These are phyloP conservation scores for Ganoderma boninense DNA, from an alignment of 1,284 basidiomycete genomes.

Conservation along the genomic window DNA sequence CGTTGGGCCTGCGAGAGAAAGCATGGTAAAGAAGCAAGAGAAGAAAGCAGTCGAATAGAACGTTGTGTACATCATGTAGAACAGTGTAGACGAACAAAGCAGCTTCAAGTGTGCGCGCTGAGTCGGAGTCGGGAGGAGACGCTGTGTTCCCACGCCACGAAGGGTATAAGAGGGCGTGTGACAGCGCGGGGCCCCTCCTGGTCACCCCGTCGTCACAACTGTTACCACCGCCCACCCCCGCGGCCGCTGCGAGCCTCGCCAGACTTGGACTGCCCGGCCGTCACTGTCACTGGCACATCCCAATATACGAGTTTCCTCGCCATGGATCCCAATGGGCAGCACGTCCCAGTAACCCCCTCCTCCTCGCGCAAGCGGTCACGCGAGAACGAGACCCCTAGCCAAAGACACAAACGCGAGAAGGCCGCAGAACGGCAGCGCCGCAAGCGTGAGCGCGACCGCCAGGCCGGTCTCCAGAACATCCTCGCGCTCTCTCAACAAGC, in stretches of 20 bases:
- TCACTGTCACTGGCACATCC: conserved; percentile 30
- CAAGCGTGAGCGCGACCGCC: conserved; percentile 80
- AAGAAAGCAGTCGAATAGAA: conserved; percentile 29
- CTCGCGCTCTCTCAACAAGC: conserved; percentile 38
- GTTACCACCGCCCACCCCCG: conserved; percentile 33
- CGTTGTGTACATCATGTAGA: conserved; percentile 24
- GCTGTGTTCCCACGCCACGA: conserved; percentile 38
- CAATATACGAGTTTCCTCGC: conserved; percentile 34
- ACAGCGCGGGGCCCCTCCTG: conserved; percentile 39
- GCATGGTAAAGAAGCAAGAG: conserved; percentile 69
- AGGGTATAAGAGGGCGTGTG: conserved; percentile 43
- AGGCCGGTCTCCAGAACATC: conserved; percentile 47
- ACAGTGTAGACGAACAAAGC: conserved; percentile 6
- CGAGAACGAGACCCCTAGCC: conserved; percentile 74
- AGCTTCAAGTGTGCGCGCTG: neutral
- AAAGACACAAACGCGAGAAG: conserved; percentile 79
- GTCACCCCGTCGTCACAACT: conserved; percentile 56
- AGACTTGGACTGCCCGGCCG: conserved; percentile 20
- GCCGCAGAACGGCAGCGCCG: conserved; percentile 81
- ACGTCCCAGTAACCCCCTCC: conserved; percentile 38
- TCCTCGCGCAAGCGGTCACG: conserved; percentile 62
- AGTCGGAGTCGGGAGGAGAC: neutral
- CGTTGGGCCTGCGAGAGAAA: conserved; percentile 84
- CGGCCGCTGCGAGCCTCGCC: conserved; percentile 14
- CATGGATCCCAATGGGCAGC: conserved; percentile 43